Evolutionary conservation across 345 rosid species (phyloP).

Genomic region (Geranium rotundifolium): DNA sequence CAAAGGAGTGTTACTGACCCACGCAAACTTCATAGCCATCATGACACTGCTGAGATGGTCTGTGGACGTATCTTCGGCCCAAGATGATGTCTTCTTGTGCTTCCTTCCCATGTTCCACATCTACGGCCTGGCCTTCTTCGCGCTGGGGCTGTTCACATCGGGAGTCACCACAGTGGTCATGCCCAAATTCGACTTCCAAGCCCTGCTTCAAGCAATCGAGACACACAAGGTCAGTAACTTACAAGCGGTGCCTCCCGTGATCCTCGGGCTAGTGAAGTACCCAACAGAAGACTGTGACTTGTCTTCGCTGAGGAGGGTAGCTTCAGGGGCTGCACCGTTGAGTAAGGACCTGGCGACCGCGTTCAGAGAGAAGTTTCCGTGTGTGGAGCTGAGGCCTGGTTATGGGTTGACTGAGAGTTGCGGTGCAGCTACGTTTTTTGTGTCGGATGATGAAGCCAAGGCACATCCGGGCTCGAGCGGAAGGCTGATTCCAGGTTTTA

Average conservation of each 20-base stretch:
- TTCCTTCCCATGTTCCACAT: constrained; percentile 53
- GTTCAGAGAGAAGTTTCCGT: constrained; percentile 39
- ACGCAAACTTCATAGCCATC: constrained; percentile 36
- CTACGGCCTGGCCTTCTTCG: constrained; percentile 51
- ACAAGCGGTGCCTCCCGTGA: constrained; percentile 51
- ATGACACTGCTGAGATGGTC: constrained; percentile 37
- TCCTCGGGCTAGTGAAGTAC: constrained; percentile 38
- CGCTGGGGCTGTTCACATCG: constrained; percentile 29
- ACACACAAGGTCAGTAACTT: constrained; percentile 37
- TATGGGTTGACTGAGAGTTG: constrained; percentile 52
- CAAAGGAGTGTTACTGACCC: constrained; percentile 52
- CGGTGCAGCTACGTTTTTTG: constrained; percentile 25
- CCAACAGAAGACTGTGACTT: constrained; percentile 17
- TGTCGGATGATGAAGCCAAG: constrained; percentile 19
- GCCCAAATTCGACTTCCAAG: constrained; percentile 34
- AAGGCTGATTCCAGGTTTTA: constrained; percentile 25
- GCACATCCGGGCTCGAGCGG: constrained; percentile 36
- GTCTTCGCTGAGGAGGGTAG: constrained; percentile 30
- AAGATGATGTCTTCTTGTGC: constrained; percentile 34
- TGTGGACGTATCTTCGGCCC: constrained; percentile 21
- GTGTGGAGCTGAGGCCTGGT: constrained; percentile 54
- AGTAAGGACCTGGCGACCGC: constrained; percentile 35
- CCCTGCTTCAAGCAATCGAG: constrained; percentile 37
- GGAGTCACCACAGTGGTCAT: constrained; percentile 39
- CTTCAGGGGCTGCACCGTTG: constrained; percentile 54